Conservation (phyloP, 768 basidiomycete species). For the Tylopilus felleus region DNA sequence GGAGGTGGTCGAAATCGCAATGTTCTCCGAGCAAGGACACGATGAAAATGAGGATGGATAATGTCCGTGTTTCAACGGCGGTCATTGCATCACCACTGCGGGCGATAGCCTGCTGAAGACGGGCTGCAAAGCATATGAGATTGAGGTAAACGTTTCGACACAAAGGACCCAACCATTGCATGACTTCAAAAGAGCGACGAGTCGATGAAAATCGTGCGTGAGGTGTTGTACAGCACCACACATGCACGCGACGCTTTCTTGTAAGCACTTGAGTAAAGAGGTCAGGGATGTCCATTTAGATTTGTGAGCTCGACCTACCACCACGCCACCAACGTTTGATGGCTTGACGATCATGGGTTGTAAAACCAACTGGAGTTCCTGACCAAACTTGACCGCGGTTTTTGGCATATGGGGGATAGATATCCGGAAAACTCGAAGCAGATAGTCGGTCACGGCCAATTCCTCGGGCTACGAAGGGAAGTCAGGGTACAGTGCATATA, state of each 20-base stretch:
- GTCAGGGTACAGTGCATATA: slow-evolving; percentile 2
- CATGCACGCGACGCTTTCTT: slow-evolving; percentile 91
- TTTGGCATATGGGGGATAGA: slow-evolving; percentile 88
- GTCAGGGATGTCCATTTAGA: neutral
- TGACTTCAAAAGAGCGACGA: slow-evolving; percentile 79
- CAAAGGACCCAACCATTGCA: slow-evolving; percentile 61
- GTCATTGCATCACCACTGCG: slow-evolving; percentile 41
- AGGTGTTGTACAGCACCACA: slow-evolving; percentile 80
- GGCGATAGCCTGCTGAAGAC: slow-evolving; percentile 56
- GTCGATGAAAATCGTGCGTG: slow-evolving; percentile 78
- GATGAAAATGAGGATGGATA: slow-evolving; percentile 79
- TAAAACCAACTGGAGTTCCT: slow-evolving; percentile 74
- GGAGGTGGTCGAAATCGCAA: slow-evolving; percentile 80
- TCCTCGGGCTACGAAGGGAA: slow-evolving; percentile 63
- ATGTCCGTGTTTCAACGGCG: slow-evolving; percentile 47
- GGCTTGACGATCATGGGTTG: slow-evolving; percentile 94
- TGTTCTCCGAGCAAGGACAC: slow-evolving; percentile 83
- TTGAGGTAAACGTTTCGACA: neutral
- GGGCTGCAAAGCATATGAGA: slow-evolving; percentile 39
- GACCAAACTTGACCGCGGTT: slow-evolving; percentile 83
- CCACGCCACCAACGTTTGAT: slow-evolving; percentile 59
- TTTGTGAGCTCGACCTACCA: slow-evolving; percentile 41
- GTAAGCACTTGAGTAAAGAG: slow-evolving; percentile 55
- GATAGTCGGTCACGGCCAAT: slow-evolving; percentile 75
- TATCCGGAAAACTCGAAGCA: slow-evolving; percentile 84